Conservation (phyloP, 305 asterid genomes). For the Solanum aculeatissimum region DNA sequence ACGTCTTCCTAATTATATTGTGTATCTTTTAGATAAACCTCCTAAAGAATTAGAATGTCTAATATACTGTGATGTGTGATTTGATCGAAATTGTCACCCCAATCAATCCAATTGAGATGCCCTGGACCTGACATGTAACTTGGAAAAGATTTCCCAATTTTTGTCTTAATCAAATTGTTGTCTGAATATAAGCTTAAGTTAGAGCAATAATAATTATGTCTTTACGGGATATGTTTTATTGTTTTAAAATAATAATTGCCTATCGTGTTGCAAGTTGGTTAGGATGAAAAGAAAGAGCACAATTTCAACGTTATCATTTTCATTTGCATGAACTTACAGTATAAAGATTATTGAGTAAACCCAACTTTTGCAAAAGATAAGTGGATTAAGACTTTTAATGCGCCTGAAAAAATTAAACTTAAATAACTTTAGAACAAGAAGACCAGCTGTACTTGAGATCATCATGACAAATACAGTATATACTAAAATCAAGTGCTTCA, state of each 20-base stretch:
- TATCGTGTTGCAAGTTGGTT: not conserved
- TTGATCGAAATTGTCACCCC: too few relatives aligned
- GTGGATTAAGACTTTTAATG: not conserved
- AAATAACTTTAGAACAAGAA: not conserved
- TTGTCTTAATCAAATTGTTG: not conserved
- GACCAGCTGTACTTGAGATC: not conserved
- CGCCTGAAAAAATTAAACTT: not conserved
- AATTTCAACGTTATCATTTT: not conserved
- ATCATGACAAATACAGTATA: not conserved
- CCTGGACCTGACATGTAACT: too few relatives aligned
- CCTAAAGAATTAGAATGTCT: too few relatives aligned
- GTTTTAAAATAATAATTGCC: not conserved
- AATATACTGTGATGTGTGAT: too few relatives aligned
- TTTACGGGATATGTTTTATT: not conserved
- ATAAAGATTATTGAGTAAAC: not conserved
- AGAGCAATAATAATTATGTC: not conserved
- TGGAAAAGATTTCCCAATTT: not conserved
- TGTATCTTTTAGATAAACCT: too few relatives aligned
- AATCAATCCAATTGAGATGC: too few relatives aligned
- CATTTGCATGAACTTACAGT: not conserved
- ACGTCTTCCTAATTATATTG: too few relatives aligned
- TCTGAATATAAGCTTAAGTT: not conserved
- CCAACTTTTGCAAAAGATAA: not conserved
- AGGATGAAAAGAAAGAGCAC: not conserved
- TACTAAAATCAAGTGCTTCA: not conserved